These are phyloP conservation scores for Stentor coeruleus DNA, from an alignment of 73 alveolate species.

Conservation along the genomic window DNA sequence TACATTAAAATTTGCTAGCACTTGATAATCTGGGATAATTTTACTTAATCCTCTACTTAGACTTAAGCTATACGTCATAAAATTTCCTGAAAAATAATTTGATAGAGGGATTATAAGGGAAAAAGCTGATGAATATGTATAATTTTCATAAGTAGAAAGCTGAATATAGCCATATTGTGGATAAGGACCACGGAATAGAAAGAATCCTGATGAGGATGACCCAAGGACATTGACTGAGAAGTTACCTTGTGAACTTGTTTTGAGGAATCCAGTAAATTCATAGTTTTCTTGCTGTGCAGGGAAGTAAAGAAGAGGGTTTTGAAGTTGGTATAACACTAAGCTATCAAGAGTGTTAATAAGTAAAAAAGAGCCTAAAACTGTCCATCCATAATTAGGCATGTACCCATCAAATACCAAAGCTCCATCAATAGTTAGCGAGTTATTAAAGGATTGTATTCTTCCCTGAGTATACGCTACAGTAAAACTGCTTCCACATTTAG, in stretches of 20 bases:
- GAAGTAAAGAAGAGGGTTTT: not conserved
- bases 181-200: not conserved
- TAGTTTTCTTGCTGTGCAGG: not conserved
- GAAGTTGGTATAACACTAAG: not conserved
- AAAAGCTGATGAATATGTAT: not conserved
- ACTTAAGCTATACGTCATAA: not conserved
- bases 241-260: not conserved
- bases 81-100: not conserved
- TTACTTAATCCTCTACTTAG: not conserved
- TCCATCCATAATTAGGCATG: not conserved
- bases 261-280: not conserved
- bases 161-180: not conserved
- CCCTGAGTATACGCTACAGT: not conserved
- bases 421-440: not conserved
- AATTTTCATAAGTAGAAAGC: not conserved
- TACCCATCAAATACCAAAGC: not conserved
- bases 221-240: not conserved
- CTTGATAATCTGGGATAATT: not conserved
- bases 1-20: no score
- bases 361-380: no score
- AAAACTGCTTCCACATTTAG: not conserved
- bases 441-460: not conserved
- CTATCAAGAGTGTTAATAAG: not conserved
- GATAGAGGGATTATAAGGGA: not conserved
- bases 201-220: not conserved